Conservation (phyloP, 1,284 basidiomycete genomes). For the Malassezia restricta region DNA sequence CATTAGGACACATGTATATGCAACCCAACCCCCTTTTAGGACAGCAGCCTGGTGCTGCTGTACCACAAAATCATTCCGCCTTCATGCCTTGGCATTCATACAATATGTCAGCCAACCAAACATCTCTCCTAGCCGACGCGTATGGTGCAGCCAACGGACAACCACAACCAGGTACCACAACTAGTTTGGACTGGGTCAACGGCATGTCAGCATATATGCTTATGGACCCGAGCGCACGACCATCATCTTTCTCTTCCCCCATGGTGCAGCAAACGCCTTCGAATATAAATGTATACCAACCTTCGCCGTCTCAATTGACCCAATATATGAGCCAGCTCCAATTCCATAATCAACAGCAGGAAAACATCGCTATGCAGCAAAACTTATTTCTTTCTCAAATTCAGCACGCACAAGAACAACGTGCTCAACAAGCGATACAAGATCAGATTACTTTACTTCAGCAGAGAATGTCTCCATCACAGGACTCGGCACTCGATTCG, state of each 20-base stretch:
- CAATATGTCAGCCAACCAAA: not conserved
- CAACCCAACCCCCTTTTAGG: not conserved
- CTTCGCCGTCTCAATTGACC: not conserved
- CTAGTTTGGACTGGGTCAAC: constrained; percentile 6
- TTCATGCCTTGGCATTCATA: constrained; percentile 5
- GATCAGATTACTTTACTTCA: too few species aligned
- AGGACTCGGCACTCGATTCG: too few species aligned
- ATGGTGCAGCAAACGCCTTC: not conserved
- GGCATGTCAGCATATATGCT: constrained; percentile 5
- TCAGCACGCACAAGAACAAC: constrained; percentile 9
- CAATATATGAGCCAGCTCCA: constrained; percentile 10
- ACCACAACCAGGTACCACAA: not conserved
- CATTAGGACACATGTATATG: not conserved
- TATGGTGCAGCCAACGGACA: constrained; percentile 16
- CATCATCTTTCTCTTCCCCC: not conserved
- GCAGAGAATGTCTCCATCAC: too few species aligned
- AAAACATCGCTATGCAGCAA: constrained; percentile 11
- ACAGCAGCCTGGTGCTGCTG: not conserved
- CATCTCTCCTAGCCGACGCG: constrained; percentile 4
- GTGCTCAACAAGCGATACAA: not conserved
- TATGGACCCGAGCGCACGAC: not conserved
- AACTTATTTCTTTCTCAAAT: constrained; percentile 9
- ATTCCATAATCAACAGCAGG: constrained; percentile 7
- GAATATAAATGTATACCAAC: not conserved
- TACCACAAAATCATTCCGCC: not conserved